phyloP scores from a whole-genome alignment of 2,329 filamentous ascomycete genomes.

The Ceratocystis eucalypticola region DNA sequence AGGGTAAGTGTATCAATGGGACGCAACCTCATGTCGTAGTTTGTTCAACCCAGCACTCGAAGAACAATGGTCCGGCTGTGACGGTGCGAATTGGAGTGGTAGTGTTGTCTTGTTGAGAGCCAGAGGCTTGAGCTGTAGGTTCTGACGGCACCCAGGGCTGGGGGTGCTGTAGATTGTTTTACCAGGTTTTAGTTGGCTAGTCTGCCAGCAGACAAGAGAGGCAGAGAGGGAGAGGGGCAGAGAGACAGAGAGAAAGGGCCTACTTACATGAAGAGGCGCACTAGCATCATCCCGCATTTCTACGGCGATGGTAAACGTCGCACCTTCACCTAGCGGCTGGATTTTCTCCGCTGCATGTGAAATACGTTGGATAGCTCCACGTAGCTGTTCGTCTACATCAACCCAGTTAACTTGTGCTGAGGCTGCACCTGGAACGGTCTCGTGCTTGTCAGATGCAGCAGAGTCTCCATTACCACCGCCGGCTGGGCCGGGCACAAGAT shows the following conservation, averaged over 20 bases:
- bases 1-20: slow-evolving; percentile 1
- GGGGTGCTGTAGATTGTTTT: slow-evolving; percentile 33
- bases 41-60: slow-evolving; percentile 55
- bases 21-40: slow-evolving; percentile 25
- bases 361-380: slow-evolving; percentile 51
- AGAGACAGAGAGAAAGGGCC: not conserved
- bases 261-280: slow-evolving; percentile 44
- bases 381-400: slow-evolving; percentile 59
- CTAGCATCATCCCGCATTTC: slow-evolving; percentile 51
- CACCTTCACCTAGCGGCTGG: slow-evolving; percentile 44
- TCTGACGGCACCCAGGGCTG: slow-evolving; percentile 48
- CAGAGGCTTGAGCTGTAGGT: slow-evolving; percentile 29
- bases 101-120: not conserved
- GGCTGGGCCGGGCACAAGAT: slow-evolving; percentile 18
- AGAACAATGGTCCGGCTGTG: slow-evolving; percentile 45
- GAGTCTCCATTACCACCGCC: not conserved
- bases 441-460: slow-evolving; percentile 19
- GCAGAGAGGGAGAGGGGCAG: not conserved
- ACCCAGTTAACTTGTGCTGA: slow-evolving; percentile 32
- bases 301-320: slow-evolving; percentile 63
- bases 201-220: not conserved
- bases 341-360: slow-evolving; percentile 46
- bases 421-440: slow-evolving; percentile 19
- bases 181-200: not conserved
- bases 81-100: slow-evolving; percentile 37